Conservation (phyloP, 352 stramenopile genomes). For the Phytophthora cactorum region DNA sequence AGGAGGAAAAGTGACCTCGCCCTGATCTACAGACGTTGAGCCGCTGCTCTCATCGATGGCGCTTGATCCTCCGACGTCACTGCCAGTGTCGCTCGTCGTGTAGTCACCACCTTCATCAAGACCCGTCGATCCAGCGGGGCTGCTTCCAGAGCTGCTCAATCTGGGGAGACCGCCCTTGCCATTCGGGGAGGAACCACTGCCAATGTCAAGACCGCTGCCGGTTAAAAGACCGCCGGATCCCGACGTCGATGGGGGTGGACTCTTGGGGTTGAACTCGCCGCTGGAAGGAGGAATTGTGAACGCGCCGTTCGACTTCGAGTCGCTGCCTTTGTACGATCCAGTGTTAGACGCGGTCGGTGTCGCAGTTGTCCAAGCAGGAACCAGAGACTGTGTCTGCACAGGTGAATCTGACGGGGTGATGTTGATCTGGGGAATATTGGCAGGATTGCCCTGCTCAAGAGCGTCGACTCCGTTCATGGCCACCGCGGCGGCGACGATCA, state of each 20-base stretch:
- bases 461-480: conserved; percentile 29
- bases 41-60: conserved; percentile 14
- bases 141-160: conserved; percentile 17
- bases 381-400: conserved; percentile 7
- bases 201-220: conserved; percentile 1
- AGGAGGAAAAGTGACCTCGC: conserved; percentile 7
- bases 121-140: conserved; percentile 4
- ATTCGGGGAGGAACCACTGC: conserved; percentile 4
- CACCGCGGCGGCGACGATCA: conserved; percentile 26
- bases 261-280: conserved; percentile 10
- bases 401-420: conserved; percentile 17
- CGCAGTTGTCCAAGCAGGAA: neutral
- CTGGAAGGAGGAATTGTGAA: conserved; percentile 16
- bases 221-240: conserved; percentile 4
- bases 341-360: conserved; percentile 1
- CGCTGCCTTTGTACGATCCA: conserved; percentile 4
- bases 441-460: conserved; percentile 30
- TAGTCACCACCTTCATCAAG: conserved; percentile 13
- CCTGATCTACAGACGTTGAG: conserved; percentile 1
- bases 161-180: neutral
- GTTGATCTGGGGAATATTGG: conserved; percentile 13
- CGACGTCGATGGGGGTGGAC: neutral
- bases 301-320: neutral
- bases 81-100: conserved; percentile 5
- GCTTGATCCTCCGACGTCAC: conserved; percentile 14